Conservation (phyloP, 2,329 filamentous ascomycete species). For the Venturia aucupariae region DNA sequence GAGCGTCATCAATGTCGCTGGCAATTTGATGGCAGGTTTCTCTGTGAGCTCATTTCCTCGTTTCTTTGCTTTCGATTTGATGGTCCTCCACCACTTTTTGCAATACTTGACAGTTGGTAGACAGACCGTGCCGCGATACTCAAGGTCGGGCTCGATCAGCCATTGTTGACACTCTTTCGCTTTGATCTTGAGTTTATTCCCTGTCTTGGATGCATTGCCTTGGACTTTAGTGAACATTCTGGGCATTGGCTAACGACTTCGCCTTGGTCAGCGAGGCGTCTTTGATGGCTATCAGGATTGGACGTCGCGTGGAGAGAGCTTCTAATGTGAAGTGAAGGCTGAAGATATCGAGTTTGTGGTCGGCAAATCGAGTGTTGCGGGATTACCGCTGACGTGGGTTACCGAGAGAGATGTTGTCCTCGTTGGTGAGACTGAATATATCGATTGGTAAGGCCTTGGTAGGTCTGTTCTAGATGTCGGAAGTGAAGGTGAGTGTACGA, state of each 20-base stretch:
- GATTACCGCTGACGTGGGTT: not conserved
- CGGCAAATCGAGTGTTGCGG: not conserved
- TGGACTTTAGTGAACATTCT: not conserved
- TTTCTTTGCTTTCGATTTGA: not conserved
- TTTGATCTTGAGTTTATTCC: not conserved
- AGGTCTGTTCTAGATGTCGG: not conserved
- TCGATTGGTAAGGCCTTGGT: not conserved
- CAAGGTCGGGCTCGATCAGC: not conserved
- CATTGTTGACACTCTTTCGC: not conserved
- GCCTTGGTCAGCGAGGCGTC: not conserved
- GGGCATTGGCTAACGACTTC: not conserved
- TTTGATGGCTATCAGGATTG: not conserved
- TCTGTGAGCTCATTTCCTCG: not conserved
- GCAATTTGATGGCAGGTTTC: not conserved
- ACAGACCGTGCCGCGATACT: not conserved
- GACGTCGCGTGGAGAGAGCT: not conserved
- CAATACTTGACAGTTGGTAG: not conserved
- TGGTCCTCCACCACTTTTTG: not conserved
- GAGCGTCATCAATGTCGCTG: not conserved
- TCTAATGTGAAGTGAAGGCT: not conserved
- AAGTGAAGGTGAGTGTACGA: too few relatives aligned
- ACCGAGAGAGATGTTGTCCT: not conserved
- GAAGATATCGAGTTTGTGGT: not conserved
- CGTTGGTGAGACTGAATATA: not conserved
- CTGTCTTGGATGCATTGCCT: not conserved